phyloP scores from a whole-genome alignment of 192 early-diverging fungal genomes.

The Linnemannia zychae region DNA sequence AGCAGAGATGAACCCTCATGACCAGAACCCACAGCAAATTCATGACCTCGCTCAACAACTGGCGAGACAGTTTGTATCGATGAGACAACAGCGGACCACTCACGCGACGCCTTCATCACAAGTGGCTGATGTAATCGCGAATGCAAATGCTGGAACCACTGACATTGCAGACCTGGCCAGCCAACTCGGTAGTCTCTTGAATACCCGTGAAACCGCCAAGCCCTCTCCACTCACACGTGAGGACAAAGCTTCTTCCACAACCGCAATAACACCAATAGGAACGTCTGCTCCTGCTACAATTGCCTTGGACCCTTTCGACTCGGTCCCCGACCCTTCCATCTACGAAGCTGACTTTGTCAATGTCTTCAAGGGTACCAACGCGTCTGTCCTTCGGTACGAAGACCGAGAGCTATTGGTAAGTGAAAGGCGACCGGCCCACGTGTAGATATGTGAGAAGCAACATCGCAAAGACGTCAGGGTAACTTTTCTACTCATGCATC shows the following conservation, averaged over 20 bases:
- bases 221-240: neutral
- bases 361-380: conserved; percentile 12
- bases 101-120: neutral
- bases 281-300: neutral
- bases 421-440: neutral
- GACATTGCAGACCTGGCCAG: conserved; percentile 13
- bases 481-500: too few species aligned
- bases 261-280: neutral
- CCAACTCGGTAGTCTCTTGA: conserved; percentile 14
- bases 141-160: neutral
- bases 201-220: neutral
- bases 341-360: conserved; percentile 36
- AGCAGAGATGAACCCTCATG: neutral
- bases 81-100: conserved; percentile 10
- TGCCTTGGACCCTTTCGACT: neutral
- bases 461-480: too few species aligned
- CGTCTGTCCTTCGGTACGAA: conserved; percentile 36
- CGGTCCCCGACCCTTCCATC: conserved; percentile 36
- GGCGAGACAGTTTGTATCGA: conserved; percentile 10
- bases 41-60: conserved; percentile 26
- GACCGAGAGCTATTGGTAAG: conserved; percentile 51
- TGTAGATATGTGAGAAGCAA: too few species aligned
- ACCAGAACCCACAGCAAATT: conserved; percentile 13
- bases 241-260: neutral
- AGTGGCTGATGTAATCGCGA: neutral